phyloP scores from a whole-genome alignment of 352 stramenopile genomes.

The Pythium coloratum region DNA sequence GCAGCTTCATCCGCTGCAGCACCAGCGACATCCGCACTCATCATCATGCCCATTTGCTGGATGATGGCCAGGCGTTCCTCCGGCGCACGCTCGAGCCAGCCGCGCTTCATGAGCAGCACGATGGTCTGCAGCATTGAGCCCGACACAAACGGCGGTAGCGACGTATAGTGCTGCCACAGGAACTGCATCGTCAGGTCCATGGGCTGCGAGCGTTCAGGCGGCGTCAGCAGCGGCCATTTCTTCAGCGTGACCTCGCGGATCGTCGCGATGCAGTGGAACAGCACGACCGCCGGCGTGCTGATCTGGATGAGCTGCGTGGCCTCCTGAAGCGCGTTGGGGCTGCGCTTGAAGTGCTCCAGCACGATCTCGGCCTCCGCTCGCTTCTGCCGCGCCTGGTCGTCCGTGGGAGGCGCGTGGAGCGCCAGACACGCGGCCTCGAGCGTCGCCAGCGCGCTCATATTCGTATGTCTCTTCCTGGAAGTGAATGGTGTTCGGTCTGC shows the following conservation, averaged over 20 bases:
- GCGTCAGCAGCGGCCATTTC: constrained; percentile 53
- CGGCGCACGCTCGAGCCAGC: constrained; percentile 69
- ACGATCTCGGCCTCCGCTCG: constrained; percentile 63
- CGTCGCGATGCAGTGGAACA: constrained; percentile 81
- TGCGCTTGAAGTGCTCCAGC: constrained; percentile 82
- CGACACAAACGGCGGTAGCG: constrained; percentile 61
- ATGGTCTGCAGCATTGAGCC: constrained; percentile 65
- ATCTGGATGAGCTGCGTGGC: constrained; percentile 52
- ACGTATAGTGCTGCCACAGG: constrained; percentile 55
- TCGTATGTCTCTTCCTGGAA: constrained; percentile 4
- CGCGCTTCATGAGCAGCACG: constrained; percentile 77
- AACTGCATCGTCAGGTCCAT: constrained; percentile 82
- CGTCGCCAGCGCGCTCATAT: constrained; percentile 45
- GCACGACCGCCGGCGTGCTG: constrained; percentile 53
- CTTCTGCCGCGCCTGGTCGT: constrained; percentile 45
- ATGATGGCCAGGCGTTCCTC: constrained; percentile 56
- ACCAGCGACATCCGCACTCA: constrained; percentile 24
- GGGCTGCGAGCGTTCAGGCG: constrained; percentile 49
- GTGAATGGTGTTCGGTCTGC: constrained; percentile 17
- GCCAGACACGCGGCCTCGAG: constrained; percentile 68
- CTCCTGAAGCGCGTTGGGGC: constrained; percentile 58
- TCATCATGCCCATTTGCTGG: constrained; percentile 73
- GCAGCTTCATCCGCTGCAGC: constrained; percentile 6
- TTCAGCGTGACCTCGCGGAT: constrained; percentile 76
- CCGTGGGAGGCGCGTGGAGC: constrained; percentile 62